phyloP scores from a whole-genome alignment of 2,329 filamentous ascomycete species.

The Alternaria sp. region DNA sequence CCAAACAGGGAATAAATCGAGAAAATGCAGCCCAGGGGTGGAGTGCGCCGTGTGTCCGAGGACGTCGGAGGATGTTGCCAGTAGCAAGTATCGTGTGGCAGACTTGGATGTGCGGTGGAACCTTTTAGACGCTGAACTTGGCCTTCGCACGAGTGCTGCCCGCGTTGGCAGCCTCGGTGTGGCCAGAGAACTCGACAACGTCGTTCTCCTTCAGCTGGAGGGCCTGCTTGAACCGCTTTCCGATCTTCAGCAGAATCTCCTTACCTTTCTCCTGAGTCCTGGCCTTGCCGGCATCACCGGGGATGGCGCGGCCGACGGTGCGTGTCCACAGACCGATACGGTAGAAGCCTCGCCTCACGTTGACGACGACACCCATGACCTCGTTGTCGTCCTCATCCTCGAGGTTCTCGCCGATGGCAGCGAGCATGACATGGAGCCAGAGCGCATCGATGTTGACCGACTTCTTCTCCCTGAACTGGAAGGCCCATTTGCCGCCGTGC shows the following conservation, averaged over 20 bases:
- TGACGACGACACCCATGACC: constrained; percentile 99
- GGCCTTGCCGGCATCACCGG: constrained; percentile 77
- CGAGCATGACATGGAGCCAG: constrained; percentile 97
- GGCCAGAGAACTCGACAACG: constrained; percentile 90
- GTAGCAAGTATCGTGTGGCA: constrained; percentile 2
- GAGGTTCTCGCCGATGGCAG: constrained; percentile 95
- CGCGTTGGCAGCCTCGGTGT: constrained; percentile 90
- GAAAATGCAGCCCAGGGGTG: constrained; percentile 18
- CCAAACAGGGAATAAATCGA: constrained; percentile 31
- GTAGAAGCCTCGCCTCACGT: constrained; percentile 98
- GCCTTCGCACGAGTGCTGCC: constrained; percentile 96
- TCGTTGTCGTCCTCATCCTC: constrained; percentile 94
- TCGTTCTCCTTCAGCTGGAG: constrained; percentile 79
- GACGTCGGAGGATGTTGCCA: constrained; percentile 9
- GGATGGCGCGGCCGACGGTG: constrained; percentile 84
- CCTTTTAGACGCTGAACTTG: constrained; percentile 78
- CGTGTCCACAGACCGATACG: constrained; percentile 97
- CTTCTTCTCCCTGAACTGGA: constrained; percentile 96
- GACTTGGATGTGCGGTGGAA: neutral
- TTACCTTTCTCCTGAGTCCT: constrained; percentile 81
- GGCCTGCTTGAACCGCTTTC: constrained; percentile 89
- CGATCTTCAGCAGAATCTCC: constrained; percentile 83
- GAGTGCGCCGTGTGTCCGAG: constrained; percentile 13
- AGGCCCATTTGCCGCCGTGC: constrained; percentile 98
- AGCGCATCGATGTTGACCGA: constrained; percentile 89